Evolutionary conservation across 306 rosid species (phyloP).

Genomic region (Herpetospermum pedunculosum): DNA sequence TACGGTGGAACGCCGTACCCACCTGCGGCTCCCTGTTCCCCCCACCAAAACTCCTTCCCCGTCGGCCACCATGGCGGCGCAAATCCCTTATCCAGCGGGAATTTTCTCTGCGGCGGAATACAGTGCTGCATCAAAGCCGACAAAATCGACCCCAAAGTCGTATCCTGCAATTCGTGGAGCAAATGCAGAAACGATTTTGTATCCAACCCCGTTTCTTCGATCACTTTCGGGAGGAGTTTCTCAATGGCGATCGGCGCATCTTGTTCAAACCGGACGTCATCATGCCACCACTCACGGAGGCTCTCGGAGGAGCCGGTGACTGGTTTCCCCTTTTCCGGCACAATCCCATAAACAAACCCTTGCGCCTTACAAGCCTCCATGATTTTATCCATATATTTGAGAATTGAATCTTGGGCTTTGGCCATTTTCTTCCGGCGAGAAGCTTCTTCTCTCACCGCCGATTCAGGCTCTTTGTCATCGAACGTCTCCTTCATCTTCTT

Average conservation of each 20-base stretch:
- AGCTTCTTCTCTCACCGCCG: no score
- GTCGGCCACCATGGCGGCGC: slow-evolving; percentile 75
- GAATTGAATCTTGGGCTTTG: no score
- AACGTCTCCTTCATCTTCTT: no score
- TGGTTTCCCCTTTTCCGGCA: no score
- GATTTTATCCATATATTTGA: no score
- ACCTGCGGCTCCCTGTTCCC: slow-evolving; percentile 30
- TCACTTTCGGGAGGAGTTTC: slow-evolving; percentile 12
- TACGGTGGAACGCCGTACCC: slow-evolving; percentile 43
- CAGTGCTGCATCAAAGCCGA: slow-evolving; percentile 50
- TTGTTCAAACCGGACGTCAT: slow-evolving; percentile 21
- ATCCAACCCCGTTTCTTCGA: no score
- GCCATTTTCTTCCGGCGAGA: no score
- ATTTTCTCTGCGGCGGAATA: slow-evolving; percentile 36
- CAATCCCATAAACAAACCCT: no score
- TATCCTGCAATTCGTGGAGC: slow-evolving; percentile 39
- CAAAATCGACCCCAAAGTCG: slow-evolving; percentile 45
- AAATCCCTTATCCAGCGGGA: slow-evolving; percentile 39
- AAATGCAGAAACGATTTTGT: slow-evolving; percentile 29
- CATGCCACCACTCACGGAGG: slow-evolving; percentile 51
- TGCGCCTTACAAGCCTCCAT: no score
- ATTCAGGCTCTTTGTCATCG: no score
- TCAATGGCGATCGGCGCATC: slow-evolving; percentile 23
- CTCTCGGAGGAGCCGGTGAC: no score
- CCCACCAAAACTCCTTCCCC: slow-evolving; percentile 48